phyloP scores from a whole-genome alignment of 345 rosid species.

The Eucalyptus sideroxylon region DNA sequence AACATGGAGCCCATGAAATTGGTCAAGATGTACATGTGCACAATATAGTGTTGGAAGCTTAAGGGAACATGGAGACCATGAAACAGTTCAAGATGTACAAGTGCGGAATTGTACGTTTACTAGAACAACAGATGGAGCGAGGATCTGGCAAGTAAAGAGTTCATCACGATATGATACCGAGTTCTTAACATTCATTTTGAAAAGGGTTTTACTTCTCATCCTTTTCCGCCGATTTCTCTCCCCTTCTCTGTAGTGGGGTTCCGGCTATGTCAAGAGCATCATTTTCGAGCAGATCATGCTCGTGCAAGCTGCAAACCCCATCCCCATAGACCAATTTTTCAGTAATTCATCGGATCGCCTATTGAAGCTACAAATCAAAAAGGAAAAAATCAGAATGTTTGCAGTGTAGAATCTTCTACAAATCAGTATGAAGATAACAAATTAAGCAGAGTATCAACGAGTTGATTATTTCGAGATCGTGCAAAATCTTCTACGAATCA shows the following conservation, averaged over 20 bases:
- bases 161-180: neutral
- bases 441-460: no score
- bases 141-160: conserved; percentile 5
- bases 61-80: neutral
- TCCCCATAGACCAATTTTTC: conserved; percentile 2
- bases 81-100: neutral
- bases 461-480: no score
- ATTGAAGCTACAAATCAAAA: no score
- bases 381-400: no score
- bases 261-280: neutral
- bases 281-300: neutral
- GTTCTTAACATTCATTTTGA: neutral
- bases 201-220: neutral
- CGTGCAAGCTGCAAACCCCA: neutral
- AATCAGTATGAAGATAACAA: no score
- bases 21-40: neutral
- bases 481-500: no score
- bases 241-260: neutral
- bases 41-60: conserved; percentile 3
- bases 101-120: neutral
- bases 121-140: neutral
- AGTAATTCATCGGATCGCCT: no score
- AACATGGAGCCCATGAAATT: no score
- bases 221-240: neutral
- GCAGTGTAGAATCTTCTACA: no score